Percentiles rank a stretch among this genome's conserved stretches.
phyloP scores from a whole-genome alignment of 2,329 filamentous ascomycete species.

The Nigrospora oryzae region DNA sequence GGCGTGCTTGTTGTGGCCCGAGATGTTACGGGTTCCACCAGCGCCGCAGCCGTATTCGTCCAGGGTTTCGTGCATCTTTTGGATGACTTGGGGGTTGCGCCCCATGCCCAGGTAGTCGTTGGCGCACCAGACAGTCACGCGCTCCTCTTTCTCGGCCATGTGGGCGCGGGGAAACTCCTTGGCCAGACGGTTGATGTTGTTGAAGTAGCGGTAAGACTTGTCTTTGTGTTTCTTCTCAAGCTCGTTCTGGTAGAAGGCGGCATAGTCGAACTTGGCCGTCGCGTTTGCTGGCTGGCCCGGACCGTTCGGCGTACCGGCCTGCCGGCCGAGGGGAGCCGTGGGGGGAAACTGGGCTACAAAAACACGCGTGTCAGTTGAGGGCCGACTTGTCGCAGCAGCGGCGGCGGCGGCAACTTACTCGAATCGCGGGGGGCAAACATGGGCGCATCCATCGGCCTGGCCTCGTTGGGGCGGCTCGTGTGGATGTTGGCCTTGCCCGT shows the following conservation, averaged over 20 bases:
- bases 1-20: conserved; percentile 93
- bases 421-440: conserved; percentile 39
- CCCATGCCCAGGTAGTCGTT: conserved; percentile 99
- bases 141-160: conserved; percentile 73
- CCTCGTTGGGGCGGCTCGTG: conserved; percentile 69
- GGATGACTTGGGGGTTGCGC: conserved; percentile 75
- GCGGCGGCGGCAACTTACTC: conserved; percentile 26
- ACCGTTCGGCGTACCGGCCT: conserved; percentile 15
- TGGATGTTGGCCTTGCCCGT: conserved; percentile 68
- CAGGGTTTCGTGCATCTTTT: conserved; percentile 88
- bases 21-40: conserved; percentile 94
- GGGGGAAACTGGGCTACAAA: conserved; percentile 25
- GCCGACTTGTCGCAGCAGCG: neutral
- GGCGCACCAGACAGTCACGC: conserved; percentile 96
- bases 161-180: conserved; percentile 95
- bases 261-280: conserved; percentile 72
- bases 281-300: conserved; percentile 15
- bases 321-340: conserved; percentile 16
- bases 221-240: conserved; percentile 99
- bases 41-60: conserved; percentile 93
- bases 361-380: conserved; percentile 10
- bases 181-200: conserved; percentile 98
- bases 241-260: conserved; percentile 79
- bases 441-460: conserved; percentile 62
- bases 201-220: conserved; percentile 99